Evolutionary conservation across 2,329 filamentous ascomycete genomes (phyloP), one percentile per base, ranked within the genome.

Genomic region (Nothomitra cinnamomea): DNA sequence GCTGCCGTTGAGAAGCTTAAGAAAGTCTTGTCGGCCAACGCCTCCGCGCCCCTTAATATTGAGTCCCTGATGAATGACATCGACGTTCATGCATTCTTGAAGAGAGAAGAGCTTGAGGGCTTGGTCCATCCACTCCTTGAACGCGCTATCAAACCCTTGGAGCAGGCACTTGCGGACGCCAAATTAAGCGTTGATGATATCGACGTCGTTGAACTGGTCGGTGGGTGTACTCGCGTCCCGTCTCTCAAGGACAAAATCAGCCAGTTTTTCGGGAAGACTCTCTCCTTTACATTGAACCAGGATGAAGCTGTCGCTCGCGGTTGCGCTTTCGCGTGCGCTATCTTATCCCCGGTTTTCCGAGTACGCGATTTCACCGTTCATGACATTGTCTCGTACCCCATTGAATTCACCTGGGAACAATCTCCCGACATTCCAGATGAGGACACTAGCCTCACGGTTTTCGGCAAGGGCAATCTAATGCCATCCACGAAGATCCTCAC

Each of bases 381-480:
- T 76, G 92, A 98, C 69, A 90, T 96, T 63, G 87, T 95, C 71
- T 87, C 83, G 75, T 98, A 96, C 74, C 92, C 92, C 50, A 94
- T 98, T 67, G 90, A 98, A 68, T 98, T 98, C 70, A 85, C 83
- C 53, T 98, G 92, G 92, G 92, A 98, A 76, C 94, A 96, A 77
- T 94, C 90, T 24, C 82, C 88, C 56, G 92, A 98, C 64, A 98
- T 98, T 62, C 92, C 92, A 24, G 92, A 98, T 63, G 92, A 98
- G 76, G 92, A 96, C 68, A 96, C 92, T 54, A 94, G 83, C 73
- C 76, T 98, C 61, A 95, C 87, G 36, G 92, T 98, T 64, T 98
- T 98, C 73, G 94, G 92, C 79, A 88, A 85, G 70, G 90, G 90
- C 69, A 95, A 95, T 65, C 82, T 94, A 58, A 83, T 98, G 76